Base-by-base conservation (phyloP, 352 stramenopile species). In the Globisporangium okanoganense region DNA sequence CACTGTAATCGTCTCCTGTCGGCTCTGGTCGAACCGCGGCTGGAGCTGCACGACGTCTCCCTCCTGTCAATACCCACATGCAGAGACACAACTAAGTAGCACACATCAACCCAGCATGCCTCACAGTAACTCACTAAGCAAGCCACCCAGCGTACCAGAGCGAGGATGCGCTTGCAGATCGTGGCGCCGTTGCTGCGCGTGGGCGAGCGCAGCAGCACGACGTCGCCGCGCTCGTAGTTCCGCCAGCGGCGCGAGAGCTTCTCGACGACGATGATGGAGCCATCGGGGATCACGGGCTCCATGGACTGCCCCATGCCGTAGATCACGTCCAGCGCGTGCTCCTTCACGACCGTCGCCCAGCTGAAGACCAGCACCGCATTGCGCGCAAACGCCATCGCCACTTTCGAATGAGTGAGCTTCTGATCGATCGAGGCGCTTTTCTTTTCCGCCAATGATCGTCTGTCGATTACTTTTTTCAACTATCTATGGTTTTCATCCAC, bases 141-240 rank as follows among this genome's bases (percentile, higher is more conserved):
- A n/a, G n/a, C n/a, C n/a, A n/a, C n/a, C n/a, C 9, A 0, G 35
- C 59, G 24, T 74, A 92, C 85, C 70, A 95, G 54, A 3, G 86
- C 89, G 31, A 95, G 67, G 49, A 97, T 87, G 53, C 89, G 84
- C 76, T 97, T 97, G 65, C 82, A 92, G 36, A 96, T 85, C 52
- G 81, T 92, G 49, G 89, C 79, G 50, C 79, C 80, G 45, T 78
- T 65, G 56, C 69, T 73, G 6, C 87, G 83, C 38, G 83, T 92
- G 13, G 89, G 89, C 24, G 89, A 96, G 44, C 75, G 71, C 20
- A 91, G 67, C 48, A 96, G 71, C 61, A 97, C 87, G 44, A 97
- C 66, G 65, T 97, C 89, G 38, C 85, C 85, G 35, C 79, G 76
- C 35, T 90, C 44, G 69, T 83, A 83, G 14, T 65, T 57, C 25